Base-by-base conservation (phyloP, 805 yeast species). In the Candida glaebosa region DNA sequence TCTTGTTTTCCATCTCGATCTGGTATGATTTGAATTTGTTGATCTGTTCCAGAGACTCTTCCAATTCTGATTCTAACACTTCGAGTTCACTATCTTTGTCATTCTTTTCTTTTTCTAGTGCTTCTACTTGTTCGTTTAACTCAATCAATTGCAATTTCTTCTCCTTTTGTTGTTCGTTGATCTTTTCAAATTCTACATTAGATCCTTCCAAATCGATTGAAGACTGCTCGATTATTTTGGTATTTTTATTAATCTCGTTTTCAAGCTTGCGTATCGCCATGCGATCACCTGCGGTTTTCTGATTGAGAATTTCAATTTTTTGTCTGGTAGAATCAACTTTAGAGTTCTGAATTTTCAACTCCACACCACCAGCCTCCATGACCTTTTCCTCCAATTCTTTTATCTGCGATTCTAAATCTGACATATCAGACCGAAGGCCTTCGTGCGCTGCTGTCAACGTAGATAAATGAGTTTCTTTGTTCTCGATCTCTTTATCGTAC, bases 321-420 rank as follows among this genome's bases (percentile, higher is more conserved):
- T 84, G 86, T 33, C 71, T 68, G 25, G 84, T 69, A 1, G 95
- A 84, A 51, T 81, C 89, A 6, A 93, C 96, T 54, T 81, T 84
- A 1, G 95, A 78, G 46, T 80, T 84, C 53, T 89, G 96, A 45
- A 85, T 60, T 42, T 87, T 79, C 48, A 93, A 69, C 46, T 81
- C 81, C 6, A 86, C 82, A 45, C 99, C 99, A 40, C 99, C 99
- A 40, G 87, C 83, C 38, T 85, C 82, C 86, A 90, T 79, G 31
- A 93, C 87, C 54, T 81, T 75, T 42, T 82, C 86, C 50, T 88
- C 90, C 3, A 90, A 63, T 0, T 51, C 69, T 9, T 72, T 69
- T 31, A 93, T 84, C 43, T 76, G 69, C 5, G 60, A 54, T 56
- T 79, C 87, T 32, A 78, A 60, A 24, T 74, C 79, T 19, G 67